phyloP scores from a whole-genome alignment of 2,329 filamentous ascomycete species.

The Mollisia scopiformis region DNA sequence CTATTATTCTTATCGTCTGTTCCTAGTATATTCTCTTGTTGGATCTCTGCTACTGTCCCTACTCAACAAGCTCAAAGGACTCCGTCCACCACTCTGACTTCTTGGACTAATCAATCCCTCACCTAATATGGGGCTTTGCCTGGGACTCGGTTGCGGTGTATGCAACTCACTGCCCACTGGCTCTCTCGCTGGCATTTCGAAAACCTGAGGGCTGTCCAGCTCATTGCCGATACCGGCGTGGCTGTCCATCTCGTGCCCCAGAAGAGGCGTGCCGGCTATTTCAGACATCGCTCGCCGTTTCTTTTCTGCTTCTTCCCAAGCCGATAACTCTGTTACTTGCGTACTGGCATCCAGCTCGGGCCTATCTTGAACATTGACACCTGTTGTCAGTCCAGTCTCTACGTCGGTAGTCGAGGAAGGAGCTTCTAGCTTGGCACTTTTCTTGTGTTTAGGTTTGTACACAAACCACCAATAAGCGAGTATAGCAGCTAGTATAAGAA shows the following conservation, averaged over 20 bases:
- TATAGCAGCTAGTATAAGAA: not conserved
- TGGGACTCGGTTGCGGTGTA: not conserved
- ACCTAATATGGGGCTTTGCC: not conserved
- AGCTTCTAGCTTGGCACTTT: not conserved
- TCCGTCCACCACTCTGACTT: not conserved
- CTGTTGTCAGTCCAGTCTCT: not conserved
- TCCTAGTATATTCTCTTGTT: not conserved
- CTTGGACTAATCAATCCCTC: not conserved
- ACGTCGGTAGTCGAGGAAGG: not conserved
- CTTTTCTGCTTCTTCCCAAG: slow-evolving; percentile 5
- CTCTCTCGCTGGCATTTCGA: slow-evolving; percentile 16
- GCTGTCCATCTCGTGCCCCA: slow-evolving; percentile 10
- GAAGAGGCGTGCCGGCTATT: slow-evolving; percentile 4
- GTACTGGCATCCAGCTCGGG: not conserved
- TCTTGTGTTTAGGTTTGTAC: not conserved
- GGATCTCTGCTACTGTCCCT: slow-evolving; percentile 2
- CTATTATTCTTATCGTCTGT: no score
- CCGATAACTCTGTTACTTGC: not conserved
- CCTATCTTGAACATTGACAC: not conserved
- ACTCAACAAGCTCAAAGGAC: not conserved
- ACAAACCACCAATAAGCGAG: not conserved
- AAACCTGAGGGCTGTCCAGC: slow-evolving; percentile 4
- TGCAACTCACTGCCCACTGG: not conserved
- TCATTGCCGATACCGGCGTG: not conserved
- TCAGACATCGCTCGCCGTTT: not conserved